A percentile compares a stretch with the other conserved stretches of the same genome.
Evolutionary conservation across 2,329 filamentous ascomycete species (phyloP).

Genomic region (Aspergillus neoniger): DNA sequence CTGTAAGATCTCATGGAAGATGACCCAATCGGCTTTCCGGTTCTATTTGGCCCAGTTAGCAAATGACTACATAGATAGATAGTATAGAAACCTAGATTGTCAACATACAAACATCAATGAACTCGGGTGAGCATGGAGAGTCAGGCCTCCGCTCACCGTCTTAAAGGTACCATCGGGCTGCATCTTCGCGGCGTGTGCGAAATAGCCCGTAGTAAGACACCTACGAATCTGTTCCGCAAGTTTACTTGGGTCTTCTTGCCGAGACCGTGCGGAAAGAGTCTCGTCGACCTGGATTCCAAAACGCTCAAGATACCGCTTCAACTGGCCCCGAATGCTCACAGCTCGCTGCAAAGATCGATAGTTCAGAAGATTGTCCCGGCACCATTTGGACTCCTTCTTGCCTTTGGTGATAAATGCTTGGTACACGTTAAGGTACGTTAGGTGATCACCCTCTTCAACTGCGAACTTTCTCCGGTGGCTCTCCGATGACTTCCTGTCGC

Average conservation of each 20-base stretch:
- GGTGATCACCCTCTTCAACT: constrained; percentile 88
- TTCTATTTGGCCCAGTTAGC: constrained; percentile 53
- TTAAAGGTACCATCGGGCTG: constrained; percentile 87
- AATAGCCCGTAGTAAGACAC: constrained; percentile 87
- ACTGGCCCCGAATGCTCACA: constrained; percentile 80
- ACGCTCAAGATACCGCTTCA: constrained; percentile 82
- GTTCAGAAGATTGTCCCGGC: constrained; percentile 82
- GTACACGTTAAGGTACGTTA: constrained; percentile 92
- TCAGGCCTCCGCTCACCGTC: constrained; percentile 76
- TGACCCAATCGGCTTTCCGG: constrained; percentile 91
- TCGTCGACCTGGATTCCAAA: constrained; percentile 75
- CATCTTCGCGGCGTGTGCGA: constrained; percentile 91
- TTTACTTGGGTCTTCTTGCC: constrained; percentile 39
- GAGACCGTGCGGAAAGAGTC: constrained; percentile 44
- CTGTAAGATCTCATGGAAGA: constrained; percentile 93
- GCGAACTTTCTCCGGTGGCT: constrained; percentile 78
- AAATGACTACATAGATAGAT: not conserved
- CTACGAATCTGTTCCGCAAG: constrained; percentile 75
- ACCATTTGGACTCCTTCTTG: constrained; percentile 81
- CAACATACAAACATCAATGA: constrained; percentile 78
- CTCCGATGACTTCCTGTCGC: constrained; percentile 74
- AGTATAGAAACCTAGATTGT: not conserved
- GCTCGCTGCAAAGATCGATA: constrained; percentile 81
- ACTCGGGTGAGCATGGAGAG: constrained; percentile 84
- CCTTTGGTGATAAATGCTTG: constrained; percentile 82